phyloP scores from a whole-genome alignment of 345 rosid genomes.

The Camelina hispida region DNA sequence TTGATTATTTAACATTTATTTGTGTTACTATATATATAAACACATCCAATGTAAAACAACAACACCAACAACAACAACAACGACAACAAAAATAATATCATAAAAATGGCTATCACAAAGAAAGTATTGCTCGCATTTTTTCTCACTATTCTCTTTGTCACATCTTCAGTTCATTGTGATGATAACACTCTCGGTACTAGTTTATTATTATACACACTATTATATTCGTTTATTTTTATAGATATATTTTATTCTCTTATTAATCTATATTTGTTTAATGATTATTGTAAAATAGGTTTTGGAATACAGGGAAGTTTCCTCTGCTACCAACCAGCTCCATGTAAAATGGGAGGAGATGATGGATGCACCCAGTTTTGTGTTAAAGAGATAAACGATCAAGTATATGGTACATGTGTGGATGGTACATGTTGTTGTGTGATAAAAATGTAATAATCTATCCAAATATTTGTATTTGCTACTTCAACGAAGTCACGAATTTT shows the following conservation, averaged over 20 bases:
- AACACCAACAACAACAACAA: not conserved
- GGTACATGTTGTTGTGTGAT: not conserved
- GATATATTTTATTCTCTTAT: not conserved
- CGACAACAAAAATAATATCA: not conserved
- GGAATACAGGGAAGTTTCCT: not conserved
- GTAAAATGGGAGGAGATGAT: not conserved
- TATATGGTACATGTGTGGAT: not conserved
- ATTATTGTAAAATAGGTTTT: not conserved
- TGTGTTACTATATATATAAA: too few relatives aligned
- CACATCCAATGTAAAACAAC: too few relatives aligned
- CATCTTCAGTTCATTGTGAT: not conserved
- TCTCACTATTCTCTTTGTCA: not conserved
- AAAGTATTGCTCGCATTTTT: not conserved
- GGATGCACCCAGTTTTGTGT: not conserved
- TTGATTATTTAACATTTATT: too few relatives aligned
- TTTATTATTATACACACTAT: not conserved
- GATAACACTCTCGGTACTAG: not conserved
- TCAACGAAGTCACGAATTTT: not conserved
- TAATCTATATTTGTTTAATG: not conserved
- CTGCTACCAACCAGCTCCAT: not conserved
- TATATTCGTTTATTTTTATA: not conserved
- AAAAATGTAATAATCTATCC: not conserved
- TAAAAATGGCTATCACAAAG: slow-evolving; percentile 15
- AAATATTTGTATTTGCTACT: not conserved
- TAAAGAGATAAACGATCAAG: not conserved